These are phyloP conservation scores for Podosphaera fusca DNA, from an alignment of 2,329 filamentous ascomycete genomes.

Conservation along the genomic window DNA sequence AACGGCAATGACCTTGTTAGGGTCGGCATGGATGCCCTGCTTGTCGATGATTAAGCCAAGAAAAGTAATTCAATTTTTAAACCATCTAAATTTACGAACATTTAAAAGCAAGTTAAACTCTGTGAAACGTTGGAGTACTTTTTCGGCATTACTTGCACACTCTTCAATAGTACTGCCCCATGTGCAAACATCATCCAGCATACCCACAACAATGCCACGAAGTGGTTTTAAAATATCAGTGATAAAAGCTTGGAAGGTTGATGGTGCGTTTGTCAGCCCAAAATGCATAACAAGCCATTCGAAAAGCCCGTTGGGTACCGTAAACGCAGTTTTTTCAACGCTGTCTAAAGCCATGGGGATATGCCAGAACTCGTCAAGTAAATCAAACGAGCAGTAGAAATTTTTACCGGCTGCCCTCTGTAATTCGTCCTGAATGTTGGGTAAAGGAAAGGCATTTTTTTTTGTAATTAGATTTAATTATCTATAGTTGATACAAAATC, in stretches of 20 bases:
- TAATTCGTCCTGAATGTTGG: neutral
- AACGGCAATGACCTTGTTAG: neutral
- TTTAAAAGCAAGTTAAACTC: neutral
- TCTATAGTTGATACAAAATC: neutral
- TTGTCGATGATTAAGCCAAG: neutral
- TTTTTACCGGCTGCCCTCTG: neutral
- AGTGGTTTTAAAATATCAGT: neutral
- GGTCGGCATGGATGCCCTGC: neutral
- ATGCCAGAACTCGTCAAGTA: neutral
- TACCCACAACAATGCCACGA: neutral
- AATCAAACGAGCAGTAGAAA: neutral
- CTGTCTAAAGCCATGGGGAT: neutral
- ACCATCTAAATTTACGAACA: neutral
- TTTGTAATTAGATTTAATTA: neutral
- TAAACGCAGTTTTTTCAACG: neutral
- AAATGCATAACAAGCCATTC: constrained; percentile 1
- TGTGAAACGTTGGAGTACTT: neutral
- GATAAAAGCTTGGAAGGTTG: neutral
- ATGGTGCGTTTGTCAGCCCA: neutral
- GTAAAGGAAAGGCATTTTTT: neutral
- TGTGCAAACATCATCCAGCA: neutral
- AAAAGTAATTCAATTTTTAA: neutral
- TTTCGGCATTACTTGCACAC: neutral
- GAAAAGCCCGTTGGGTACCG: neutral
- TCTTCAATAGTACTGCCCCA: neutral